phyloP scores from a whole-genome alignment of 352 stramenopile genomes.

The Elongisporangium senticosum region DNA sequence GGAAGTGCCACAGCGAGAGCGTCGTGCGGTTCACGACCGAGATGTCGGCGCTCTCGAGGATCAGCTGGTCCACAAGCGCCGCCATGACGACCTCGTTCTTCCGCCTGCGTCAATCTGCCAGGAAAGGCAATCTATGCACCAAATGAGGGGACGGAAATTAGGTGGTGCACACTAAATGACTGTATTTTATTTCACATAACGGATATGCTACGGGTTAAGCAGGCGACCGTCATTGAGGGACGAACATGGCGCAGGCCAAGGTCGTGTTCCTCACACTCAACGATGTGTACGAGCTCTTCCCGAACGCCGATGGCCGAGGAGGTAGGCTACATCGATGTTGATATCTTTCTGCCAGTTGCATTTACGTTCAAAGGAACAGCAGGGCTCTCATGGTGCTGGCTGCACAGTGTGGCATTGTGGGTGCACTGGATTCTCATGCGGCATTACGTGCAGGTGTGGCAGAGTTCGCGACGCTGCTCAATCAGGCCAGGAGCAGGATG shows the following conservation, averaged over 20 bases:
- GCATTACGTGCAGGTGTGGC: constrained; percentile 23
- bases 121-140: no score
- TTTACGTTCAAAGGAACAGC: no score
- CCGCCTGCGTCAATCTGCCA: not conserved
- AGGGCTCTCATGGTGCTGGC: no score
- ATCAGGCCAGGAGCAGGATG: constrained; percentile 14
- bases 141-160: no score
- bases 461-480: constrained; percentile 50
- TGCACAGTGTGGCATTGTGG: not conserved
- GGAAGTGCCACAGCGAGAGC: constrained; percentile 78
- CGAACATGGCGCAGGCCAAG: constrained; percentile 1
- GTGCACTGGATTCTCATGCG: not conserved
- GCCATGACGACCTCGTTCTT: not conserved
- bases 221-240: no score
- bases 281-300: constrained; percentile 66
- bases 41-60: constrained; percentile 57
- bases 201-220: no score
- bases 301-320: constrained; percentile 22
- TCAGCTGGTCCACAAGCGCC: constrained; percentile 39
- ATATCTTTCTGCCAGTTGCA: not conserved
- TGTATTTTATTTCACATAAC: no score
- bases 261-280: constrained; percentile 66
- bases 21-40: constrained; percentile 66
- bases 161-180: no score
- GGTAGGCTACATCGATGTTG: constrained; percentile 6